These are phyloP conservation scores for Suhomyces pyralidae DNA, from an alignment of 805 yeast species.

Conservation along the genomic window DNA sequence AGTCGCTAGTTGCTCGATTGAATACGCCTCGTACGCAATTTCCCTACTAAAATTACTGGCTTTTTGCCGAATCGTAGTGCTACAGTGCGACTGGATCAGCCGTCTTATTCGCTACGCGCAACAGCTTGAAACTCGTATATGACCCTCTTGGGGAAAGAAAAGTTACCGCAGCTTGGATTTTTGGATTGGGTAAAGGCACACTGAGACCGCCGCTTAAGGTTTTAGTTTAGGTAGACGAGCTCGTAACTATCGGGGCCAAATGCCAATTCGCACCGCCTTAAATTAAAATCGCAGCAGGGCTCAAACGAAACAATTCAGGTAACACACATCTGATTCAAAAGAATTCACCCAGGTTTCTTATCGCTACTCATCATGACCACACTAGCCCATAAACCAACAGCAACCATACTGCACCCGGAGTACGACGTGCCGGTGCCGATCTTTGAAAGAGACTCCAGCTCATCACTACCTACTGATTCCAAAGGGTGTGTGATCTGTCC, in stretches of 20 bases:
- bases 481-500: slow-evolving; percentile 45
- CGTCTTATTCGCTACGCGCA: background rate
- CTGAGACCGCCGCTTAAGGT: background rate
- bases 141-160: background rate
- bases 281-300: background rate
- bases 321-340: background rate
- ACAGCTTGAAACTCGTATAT: background rate
- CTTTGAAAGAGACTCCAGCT: slow-evolving; percentile 6
- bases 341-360: background rate
- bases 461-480: slow-evolving; percentile 19
- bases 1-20: background rate
- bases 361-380: background rate
- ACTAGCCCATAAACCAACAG: background rate
- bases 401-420: background rate
- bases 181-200: background rate
- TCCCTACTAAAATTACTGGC: background rate
- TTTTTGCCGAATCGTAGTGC: background rate
- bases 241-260: background rate
- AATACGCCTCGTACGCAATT: background rate
- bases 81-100: background rate
- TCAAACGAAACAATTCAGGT: background rate
- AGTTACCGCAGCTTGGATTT: background rate
- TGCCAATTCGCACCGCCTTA: background rate
- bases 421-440: slow-evolving; percentile 7
- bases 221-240: background rate